phyloP scores from a whole-genome alignment of 2,329 filamentous ascomycete genomes.

The Graphilbum fragrans region DNA sequence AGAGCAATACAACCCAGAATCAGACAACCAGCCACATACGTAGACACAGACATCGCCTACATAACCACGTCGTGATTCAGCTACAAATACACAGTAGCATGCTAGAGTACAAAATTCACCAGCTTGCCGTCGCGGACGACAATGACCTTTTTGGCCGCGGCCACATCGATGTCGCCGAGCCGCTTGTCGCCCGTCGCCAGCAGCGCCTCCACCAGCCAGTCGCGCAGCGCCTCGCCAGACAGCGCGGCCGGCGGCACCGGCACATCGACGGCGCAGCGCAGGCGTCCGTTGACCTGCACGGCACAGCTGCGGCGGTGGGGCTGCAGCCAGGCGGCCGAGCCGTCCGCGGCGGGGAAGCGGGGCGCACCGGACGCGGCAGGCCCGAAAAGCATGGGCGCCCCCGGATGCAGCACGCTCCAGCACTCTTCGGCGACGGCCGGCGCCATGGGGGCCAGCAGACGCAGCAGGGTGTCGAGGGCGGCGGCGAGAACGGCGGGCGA shows the following conservation, averaged over 20 bases:
- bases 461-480: constrained; percentile 45
- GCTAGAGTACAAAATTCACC: constrained; percentile 60
- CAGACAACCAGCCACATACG: no score
- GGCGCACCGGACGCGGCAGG: not conserved
- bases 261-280: constrained; percentile 56
- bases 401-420: constrained; percentile 48
- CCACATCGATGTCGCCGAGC: constrained; percentile 36
- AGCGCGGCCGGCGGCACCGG: constrained; percentile 33
- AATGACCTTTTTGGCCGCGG: constrained; percentile 50
- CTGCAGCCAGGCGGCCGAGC: constrained; percentile 35
- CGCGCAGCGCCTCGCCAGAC: constrained; percentile 33
- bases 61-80: no score
- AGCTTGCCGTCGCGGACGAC: constrained; percentile 55
- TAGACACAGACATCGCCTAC: no score
- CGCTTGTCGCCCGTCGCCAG: constrained; percentile 45
- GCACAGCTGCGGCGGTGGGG: constrained; percentile 43
- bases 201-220: constrained; percentile 52
- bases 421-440: constrained; percentile 74
- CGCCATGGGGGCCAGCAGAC: constrained; percentile 66
- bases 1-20: no score
- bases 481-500: constrained; percentile 32
- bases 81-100: no score
- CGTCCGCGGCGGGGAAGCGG: constrained; percentile 47
- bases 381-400: constrained; percentile 2
- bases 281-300: constrained; percentile 71